These are phyloP conservation scores for Strobilomyces dryophilus DNA, from an alignment of 768 basidiomycete genomes.

Conservation along the genomic window DNA sequence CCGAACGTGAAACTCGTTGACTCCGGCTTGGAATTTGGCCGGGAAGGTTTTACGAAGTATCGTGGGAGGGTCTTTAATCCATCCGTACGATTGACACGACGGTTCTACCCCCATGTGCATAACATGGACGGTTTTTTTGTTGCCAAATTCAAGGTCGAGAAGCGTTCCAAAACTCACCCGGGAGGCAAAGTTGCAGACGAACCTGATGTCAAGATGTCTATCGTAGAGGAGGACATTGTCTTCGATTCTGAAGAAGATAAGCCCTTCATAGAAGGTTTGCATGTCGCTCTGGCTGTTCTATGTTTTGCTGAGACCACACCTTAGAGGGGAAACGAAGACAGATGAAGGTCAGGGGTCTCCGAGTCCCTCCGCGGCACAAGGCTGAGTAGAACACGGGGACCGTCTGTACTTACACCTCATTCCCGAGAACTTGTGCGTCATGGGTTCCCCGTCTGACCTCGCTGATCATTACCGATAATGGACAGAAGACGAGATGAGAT, in stretches of 20 bases:
- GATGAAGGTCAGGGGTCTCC: conserved; percentile 73
- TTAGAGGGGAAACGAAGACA: conserved; percentile 70
- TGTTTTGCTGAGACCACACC: conserved; percentile 2
- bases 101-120: conserved; percentile 96
- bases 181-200: conserved; percentile 26
- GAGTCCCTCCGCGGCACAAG: conserved; percentile 53
- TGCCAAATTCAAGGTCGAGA: conserved; percentile 96
- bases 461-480: not conserved
- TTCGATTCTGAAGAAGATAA: conserved; percentile 79
- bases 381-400: conserved; percentile 21
- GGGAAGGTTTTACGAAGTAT: conserved; percentile 85
- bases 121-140: conserved; percentile 99
- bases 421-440: not conserved
- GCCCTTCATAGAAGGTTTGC: conserved; percentile 75
- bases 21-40: conserved; percentile 89
- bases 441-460: not conserved
- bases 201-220: conserved; percentile 24
- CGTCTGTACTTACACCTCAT: not conserved
- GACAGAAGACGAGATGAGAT: not conserved
- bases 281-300: not conserved
- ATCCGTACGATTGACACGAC: conserved; percentile 72
- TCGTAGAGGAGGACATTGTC: conserved; percentile 33
- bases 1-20: conserved; percentile 91
- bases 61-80: conserved; percentile 87
- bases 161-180: conserved; percentile 49